Conservation (phyloP, 179 eudicot species). For the Kewa caespitosa region DNA sequence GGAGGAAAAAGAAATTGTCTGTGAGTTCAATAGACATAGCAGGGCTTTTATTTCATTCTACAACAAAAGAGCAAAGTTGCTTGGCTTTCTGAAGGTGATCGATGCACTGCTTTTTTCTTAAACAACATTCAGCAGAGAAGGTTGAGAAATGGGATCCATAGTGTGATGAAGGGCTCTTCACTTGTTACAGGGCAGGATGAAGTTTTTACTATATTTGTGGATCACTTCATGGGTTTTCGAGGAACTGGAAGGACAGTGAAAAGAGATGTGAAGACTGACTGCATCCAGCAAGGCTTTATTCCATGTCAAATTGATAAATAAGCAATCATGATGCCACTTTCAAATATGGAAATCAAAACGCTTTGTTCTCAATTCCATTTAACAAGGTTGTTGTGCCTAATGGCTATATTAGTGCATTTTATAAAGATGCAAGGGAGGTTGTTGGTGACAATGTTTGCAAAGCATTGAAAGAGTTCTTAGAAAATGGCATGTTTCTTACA, state of each 20-base stretch:
- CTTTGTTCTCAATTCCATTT: neutral
- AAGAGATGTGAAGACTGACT: neutral
- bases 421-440: neutral
- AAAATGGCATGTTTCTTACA: neutral
- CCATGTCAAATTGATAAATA: no score
- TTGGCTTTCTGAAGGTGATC: no score
- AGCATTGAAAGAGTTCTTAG: neutral
- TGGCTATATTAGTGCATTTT: neutral
- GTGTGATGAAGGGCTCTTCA: no score
- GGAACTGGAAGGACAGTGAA: neutral
- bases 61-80: no score
- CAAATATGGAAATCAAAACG: no score
- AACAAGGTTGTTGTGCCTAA: slow-evolving; percentile 6
- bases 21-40: no score
- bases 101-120: no score
- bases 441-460: neutral
- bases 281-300: neutral
- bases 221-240: neutral
- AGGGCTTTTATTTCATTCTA: no score
- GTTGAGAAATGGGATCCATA: no score
- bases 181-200: neutral
- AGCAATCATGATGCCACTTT: no score
- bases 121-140: no score
- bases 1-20: no score
- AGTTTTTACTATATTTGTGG: neutral